phyloP scores from a whole-genome alignment of 164 flowering plant genomes.

The Aristolochia fimbriata region DNA sequence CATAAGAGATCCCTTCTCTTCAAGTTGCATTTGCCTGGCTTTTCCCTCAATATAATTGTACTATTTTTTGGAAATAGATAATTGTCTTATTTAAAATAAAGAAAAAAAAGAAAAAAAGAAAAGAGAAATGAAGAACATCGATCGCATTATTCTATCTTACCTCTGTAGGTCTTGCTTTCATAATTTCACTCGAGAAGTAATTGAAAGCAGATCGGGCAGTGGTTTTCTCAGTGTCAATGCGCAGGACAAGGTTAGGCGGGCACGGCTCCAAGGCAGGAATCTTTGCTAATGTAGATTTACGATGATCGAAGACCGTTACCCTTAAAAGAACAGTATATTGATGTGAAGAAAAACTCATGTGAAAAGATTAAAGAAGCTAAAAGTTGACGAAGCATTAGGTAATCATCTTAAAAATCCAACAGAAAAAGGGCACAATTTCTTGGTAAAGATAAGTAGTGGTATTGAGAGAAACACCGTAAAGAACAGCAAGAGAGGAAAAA shows the following conservation, averaged over 20 bases:
- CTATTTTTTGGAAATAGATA: too few relatives aligned
- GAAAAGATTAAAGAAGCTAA: neutral
- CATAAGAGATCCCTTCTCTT: too few relatives aligned
- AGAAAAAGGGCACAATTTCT: neutral
- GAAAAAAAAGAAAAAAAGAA: too few relatives aligned
- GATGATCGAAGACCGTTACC: constrained; percentile 70
- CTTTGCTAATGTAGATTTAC: constrained; percentile 33
- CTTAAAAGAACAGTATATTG: constrained; percentile 19
- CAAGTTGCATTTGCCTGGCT: too few relatives aligned
- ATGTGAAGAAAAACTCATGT: neutral
- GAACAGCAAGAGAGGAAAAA: neutral
- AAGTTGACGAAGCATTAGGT: neutral
- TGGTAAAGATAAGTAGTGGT: neutral
- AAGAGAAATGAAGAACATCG: too few relatives aligned
- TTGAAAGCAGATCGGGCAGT: constrained; percentile 64
- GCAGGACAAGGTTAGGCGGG: constrained; percentile 30
- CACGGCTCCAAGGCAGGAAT: constrained; percentile 20
- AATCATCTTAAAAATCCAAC: neutral
- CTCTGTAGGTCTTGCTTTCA: constrained; percentile 14
- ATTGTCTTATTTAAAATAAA: too few relatives aligned
- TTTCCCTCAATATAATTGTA: too few relatives aligned
- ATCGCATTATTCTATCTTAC: constrained; percentile 22
- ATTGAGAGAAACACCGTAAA: neutral
- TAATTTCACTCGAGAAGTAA: constrained; percentile 48
- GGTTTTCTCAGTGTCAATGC: constrained; percentile 56